Evolutionary conservation across 768 basidiomycete species (phyloP).

Genomic region (Suillus placidus): DNA sequence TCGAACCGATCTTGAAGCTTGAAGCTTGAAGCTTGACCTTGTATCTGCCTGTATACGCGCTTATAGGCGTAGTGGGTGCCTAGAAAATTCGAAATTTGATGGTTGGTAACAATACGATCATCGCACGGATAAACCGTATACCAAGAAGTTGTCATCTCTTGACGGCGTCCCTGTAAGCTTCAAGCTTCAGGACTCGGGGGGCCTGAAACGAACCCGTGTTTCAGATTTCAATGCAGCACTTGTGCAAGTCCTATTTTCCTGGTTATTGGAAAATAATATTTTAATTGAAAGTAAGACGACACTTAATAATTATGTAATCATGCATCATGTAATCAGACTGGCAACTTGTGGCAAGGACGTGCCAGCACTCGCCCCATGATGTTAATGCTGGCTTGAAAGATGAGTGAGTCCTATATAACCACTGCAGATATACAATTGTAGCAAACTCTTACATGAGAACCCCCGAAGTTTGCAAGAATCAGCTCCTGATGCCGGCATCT

Average conservation of each 20-base stretch:
- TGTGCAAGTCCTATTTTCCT: background rate
- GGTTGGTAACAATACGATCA: background rate
- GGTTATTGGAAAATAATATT: background rate
- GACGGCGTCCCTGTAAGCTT: background rate
- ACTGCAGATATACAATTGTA: background rate
- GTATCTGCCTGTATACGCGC: background rate
- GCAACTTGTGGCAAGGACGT: too few relatives aligned
- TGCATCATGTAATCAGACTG: background rate
- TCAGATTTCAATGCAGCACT: background rate
- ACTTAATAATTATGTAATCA: background rate
- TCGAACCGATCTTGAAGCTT: background rate
- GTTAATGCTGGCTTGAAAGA: background rate
- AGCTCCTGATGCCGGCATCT: background rate
- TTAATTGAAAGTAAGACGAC: background rate
- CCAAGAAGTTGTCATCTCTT: background rate
- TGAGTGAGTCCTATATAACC: background rate
- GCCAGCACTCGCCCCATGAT: background rate
- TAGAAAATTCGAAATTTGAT: slow-evolving; percentile 1
- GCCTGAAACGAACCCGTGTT: background rate
- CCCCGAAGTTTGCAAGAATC: background rate
- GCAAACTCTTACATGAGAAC: background rate
- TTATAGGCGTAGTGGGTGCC: background rate
- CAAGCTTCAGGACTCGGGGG: background rate
- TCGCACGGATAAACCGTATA: background rate
- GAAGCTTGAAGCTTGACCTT: background rate